Evolutionary conservation across 2,329 filamentous ascomycete genomes (phyloP).

Genomic region (Trichoderma sp.): DNA sequence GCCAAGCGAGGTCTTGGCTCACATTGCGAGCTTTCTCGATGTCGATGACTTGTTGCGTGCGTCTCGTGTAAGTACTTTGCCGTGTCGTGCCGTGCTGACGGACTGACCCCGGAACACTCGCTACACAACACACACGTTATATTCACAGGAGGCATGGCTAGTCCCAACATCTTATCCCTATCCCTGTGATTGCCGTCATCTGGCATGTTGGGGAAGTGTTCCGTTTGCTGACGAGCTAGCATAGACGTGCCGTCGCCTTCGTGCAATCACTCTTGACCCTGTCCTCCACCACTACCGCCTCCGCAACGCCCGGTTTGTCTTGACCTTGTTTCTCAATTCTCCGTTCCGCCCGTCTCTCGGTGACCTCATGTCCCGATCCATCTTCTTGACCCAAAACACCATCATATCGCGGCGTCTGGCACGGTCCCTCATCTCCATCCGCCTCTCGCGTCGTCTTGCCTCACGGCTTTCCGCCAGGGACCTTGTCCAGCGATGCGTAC

Average conservation of each 20-base stretch:
- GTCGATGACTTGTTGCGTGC: conserved; percentile 55
- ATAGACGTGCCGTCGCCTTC: conserved; percentile 61
- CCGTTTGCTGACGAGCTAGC: conserved; percentile 23
- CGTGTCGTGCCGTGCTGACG: not conserved
- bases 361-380: conserved; percentile 61
- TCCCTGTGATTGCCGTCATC: not conserved
- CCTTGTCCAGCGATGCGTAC: conserved; percentile 61
- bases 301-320: conserved; percentile 51
- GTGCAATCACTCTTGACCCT: conserved; percentile 61
- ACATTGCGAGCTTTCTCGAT: conserved; percentile 56
- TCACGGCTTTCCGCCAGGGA: conserved; percentile 57
- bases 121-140: not conserved
- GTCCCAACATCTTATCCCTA: not conserved
- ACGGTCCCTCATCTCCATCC: conserved; percentile 63
- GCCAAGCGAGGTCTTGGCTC: conserved; percentile 56
- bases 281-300: conserved; percentile 63
- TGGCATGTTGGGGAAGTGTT: not conserved
- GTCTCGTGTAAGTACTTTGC: conserved; percentile 50
- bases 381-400: conserved; percentile 66
- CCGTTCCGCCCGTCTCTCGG: conserved; percentile 58
- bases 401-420: conserved; percentile 62
- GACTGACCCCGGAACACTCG: not conserved
- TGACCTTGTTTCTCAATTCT: conserved; percentile 56
- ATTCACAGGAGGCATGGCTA: not conserved
- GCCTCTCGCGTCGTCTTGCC: conserved; percentile 60